Base-by-base conservation (phyloP, 208 protist species). In the Acanthamoeba healyi region DNA sequence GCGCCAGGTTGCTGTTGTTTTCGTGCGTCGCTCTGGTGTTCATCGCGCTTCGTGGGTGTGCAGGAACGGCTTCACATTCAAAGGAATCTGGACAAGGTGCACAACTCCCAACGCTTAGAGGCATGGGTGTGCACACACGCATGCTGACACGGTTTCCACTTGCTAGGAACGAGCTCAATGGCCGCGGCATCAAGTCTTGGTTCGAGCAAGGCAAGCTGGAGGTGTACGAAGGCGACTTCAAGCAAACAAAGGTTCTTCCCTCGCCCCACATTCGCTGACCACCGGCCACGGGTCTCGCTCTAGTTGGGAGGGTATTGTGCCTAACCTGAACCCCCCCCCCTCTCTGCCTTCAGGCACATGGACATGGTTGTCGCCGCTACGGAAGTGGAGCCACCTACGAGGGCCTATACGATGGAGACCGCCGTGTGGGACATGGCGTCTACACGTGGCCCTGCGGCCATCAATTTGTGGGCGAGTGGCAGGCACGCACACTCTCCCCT, bases 151-250 rank as follows among this genome's bases (percentile, higher is more conserved):
- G 5, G 38, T 5, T 79, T 38, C 70, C 15, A 17, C 36, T 32
- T n/a, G 42, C 26, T 32, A 49, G 32, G 42, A 84, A 84, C 24
- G 74, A 84, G 46, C 74, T 84, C n/a, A 84, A 58, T 58, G 74
- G 46, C 15, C 22, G 58, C 22, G 74, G 74, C 74, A 84, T 9
- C 42, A 84, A 84, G 22, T 36, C 6, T 22, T 84, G 74, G 74
- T 56, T 58, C 12, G 44, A 84, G 44, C 32, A 84, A 26, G 74
- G 74, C 38, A 49, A 84, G n/a, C 74, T 40, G 12, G 74, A 84
- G 22, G 17, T 29, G 17, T 84, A 84, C 46, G 36, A 10, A 2
- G 74, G 74, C 17, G 24, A 3, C 42, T 84, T 84, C 74, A 26
- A 32, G 26, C 38, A 84, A 0, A 84, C 74, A 0, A 84, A 84